Evolutionary conservation across 331 rosid species (phyloP), one percentile per base, ranked within the genome.

Genomic region (Malus hybrid): DNA sequence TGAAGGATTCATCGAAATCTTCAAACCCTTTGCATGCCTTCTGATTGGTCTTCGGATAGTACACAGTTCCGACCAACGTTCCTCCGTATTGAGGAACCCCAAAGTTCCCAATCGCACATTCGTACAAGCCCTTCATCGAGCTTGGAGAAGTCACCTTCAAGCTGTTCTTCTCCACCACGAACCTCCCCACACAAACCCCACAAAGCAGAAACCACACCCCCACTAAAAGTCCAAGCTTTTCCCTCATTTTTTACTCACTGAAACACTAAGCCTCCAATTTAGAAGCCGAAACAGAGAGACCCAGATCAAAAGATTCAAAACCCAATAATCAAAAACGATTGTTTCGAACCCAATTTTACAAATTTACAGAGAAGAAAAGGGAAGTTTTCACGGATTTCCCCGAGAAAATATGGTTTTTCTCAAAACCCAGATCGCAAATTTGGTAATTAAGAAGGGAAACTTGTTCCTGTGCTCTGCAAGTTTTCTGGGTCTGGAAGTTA

Each of bases 41-140:
- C 60, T 88, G 91, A 87, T 94, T 94, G 73, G 90, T 81, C n/a
- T 85, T 83, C 10, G 99, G 99, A 78, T 90, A 89, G 62, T 80
- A 63, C 6, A 94, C 93, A 62, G 86, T 85, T 14, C 97, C 99
- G 78, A 88, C 69, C 92, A 94, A 80, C 60, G 97, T 89, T 71
- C 99, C 99, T 78, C 99, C 97, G 82, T 94, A 94, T 54, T 83
- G 89, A 52, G 99, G 99, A 13, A 94, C 92, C 77, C 99, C 99
- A 85, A 94, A 94, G 82, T 92, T 94, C 64, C 99, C 99, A 78
- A 94, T 94, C 12, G 99, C 96, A 82, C 99, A 94, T 78, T 94
- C 91, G 73, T 94, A 80, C 0, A 70, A 34, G 69, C 93, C 95
- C 75, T 76, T 89, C 83, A 94, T 71, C 4, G 96, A 73, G 64